A percentile compares a stretch with the other conserved stretches of the same genome.
These are phyloP conservation scores for Salvia sclarea DNA, from an alignment of 305 asterid genomes.

Conservation along the genomic window DNA sequence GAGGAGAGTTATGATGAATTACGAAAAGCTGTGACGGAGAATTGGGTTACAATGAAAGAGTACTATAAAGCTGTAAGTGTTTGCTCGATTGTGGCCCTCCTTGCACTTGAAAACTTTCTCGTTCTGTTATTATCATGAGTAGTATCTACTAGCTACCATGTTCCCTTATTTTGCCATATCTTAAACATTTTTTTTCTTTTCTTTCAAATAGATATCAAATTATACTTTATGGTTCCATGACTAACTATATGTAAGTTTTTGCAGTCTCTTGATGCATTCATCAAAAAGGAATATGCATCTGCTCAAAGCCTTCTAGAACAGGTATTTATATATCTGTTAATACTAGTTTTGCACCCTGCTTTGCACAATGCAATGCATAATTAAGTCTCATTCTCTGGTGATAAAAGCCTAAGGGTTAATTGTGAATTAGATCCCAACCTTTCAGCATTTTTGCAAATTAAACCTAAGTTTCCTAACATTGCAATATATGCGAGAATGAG, in stretches of 20 bases:
- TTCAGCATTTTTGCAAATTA: no score
- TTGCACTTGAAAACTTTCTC: not conserved
- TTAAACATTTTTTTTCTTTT: not conserved
- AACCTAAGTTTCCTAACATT: no score
- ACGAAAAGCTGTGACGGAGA: slow-evolving; percentile 57
- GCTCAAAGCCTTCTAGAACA: slow-evolving; percentile 50
- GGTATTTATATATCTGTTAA: slow-evolving; percentile 40
- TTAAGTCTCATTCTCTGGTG: no score
- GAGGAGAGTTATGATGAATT: slow-evolving; percentile 55
- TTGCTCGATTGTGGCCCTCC: not conserved
- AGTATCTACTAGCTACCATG: slow-evolving; percentile 19
- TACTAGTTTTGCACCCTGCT: not conserved
- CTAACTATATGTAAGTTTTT: slow-evolving; percentile 23
- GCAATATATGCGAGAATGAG: no score
- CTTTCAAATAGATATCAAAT: not conserved
- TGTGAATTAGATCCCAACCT: no score
- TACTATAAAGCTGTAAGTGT: slow-evolving; percentile 68
- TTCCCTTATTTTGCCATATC: slow-evolving; percentile 10
- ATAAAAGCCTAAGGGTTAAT: no score
- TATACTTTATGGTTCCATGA: slow-evolving; percentile 15
- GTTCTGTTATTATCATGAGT: slow-evolving; percentile 8
- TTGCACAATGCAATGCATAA: no score
- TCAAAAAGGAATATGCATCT: slow-evolving; percentile 41
- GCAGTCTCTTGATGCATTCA: slow-evolving; percentile 70
- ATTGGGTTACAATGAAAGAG: slow-evolving; percentile 65